Conservation (phyloP, 768 basidiomycete species). For the Boletus reticuloceps region DNA sequence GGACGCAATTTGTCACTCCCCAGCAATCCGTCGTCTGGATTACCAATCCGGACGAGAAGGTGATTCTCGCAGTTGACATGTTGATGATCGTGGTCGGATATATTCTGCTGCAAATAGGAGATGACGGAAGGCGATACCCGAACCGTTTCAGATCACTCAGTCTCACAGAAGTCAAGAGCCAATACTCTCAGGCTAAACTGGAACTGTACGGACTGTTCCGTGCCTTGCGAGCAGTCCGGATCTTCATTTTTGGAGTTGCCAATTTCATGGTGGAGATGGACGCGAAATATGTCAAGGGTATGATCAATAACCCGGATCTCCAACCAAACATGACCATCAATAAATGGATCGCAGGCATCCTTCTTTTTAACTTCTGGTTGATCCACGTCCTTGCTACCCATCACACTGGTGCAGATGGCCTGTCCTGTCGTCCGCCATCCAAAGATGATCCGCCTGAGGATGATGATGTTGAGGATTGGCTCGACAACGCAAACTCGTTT, state of each 20-base stretch:
- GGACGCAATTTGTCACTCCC: neutral
- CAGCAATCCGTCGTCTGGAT: neutral
- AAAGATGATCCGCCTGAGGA: neutral
- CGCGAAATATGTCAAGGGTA: no score
- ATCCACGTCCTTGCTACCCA: neutral
- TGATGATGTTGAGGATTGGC: neutral
- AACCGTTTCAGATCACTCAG: neutral
- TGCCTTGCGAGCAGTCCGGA: no score
- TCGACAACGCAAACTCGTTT: neutral
- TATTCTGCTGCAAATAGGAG: neutral
- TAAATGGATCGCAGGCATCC: no score
- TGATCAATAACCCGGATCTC: no score
- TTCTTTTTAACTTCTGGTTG: no score
- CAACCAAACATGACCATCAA: no score
- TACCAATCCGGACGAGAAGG: neutral
- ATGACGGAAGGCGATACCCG: neutral
- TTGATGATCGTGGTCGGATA: neutral
- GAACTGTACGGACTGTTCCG: neutral
- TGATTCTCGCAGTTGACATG: neutral
- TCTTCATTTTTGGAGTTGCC: no score
- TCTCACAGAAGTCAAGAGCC: neutral
- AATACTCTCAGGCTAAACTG: neutral
- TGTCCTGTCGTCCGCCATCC: neutral
- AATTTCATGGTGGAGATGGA: no score
- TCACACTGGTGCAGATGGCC: neutral